phyloP scores from a whole-genome alignment of 116 monocot genomes.

The Phalaenopsis hybrid region DNA sequence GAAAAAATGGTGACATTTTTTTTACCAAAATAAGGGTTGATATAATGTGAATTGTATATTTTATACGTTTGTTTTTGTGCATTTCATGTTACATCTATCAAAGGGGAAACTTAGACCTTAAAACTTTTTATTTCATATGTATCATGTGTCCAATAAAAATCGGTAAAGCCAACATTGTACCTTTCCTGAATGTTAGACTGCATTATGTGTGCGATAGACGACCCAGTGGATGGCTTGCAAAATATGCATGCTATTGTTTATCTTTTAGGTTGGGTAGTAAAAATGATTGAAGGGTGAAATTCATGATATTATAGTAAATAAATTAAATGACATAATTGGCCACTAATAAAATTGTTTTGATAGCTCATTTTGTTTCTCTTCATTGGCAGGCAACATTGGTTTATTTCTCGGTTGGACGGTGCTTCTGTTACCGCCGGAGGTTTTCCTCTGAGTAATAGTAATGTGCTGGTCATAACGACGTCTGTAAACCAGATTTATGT shows the following conservation, averaged over 20 bases:
- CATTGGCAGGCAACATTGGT: slow-evolving; percentile 86
- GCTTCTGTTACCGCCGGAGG: slow-evolving; percentile 92
- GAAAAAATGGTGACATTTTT: background rate
- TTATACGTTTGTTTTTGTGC: background rate
- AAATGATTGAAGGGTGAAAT: background rate
- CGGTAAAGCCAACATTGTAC: background rate
- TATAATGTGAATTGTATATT: background rate
- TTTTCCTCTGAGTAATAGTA: slow-evolving; percentile 64
- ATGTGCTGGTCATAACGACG: slow-evolving; percentile 69
- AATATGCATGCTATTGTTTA: background rate
- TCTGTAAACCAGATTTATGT: slow-evolving; percentile 83
- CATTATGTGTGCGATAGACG: background rate
- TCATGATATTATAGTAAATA: background rate
- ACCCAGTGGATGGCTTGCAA: background rate
- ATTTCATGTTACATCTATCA: background rate
- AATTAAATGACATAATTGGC: too few species aligned
- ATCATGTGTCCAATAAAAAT: background rate
- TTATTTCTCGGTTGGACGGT: slow-evolving; percentile 70
- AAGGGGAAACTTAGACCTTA: background rate
- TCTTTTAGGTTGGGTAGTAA: background rate
- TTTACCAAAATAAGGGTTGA: background rate
- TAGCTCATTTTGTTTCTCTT: background rate
- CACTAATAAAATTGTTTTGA: background rate
- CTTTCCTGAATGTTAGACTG: background rate
- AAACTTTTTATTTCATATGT: background rate